Conservation (phyloP, 2,329 filamentous ascomycete species). For the Penicillium frequentans region DNA sequence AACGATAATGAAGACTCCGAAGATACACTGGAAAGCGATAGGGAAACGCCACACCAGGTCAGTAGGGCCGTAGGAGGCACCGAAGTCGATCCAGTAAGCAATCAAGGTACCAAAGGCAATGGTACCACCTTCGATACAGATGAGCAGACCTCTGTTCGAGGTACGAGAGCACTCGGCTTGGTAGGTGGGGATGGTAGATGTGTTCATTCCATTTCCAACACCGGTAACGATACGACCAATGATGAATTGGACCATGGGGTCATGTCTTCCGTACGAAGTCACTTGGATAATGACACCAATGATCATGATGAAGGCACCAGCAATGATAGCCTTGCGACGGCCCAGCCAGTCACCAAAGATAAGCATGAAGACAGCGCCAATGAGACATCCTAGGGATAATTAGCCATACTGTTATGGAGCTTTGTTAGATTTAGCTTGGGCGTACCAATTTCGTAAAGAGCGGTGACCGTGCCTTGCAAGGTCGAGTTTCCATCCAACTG, state of each 20-base stretch:
- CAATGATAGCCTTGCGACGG: slow-evolving; percentile 52
- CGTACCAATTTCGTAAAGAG: slow-evolving; percentile 25
- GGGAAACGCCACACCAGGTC: slow-evolving; percentile 53
- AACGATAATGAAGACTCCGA: slow-evolving; percentile 46
- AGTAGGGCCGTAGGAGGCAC: slow-evolving; percentile 35
- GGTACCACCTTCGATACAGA: slow-evolving; percentile 58
- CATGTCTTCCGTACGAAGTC: slow-evolving; percentile 30
- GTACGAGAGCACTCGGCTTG: slow-evolving; percentile 55
- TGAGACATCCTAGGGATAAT: slow-evolving; percentile 30
- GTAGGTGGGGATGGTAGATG: slow-evolving; percentile 55
- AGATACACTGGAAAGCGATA: slow-evolving; percentile 54
- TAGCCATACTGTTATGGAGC: neutral
- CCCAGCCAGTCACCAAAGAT: slow-evolving; percentile 38
- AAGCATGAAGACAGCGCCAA: slow-evolving; percentile 37
- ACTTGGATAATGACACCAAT: slow-evolving; percentile 41
- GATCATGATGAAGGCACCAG: slow-evolving; percentile 55
- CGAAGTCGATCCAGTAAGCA: slow-evolving; percentile 55
- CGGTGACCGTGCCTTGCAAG: slow-evolving; percentile 34
- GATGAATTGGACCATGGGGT: slow-evolving; percentile 52
- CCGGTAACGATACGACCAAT: slow-evolving; percentile 55
- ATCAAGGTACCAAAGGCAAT: slow-evolving; percentile 54
- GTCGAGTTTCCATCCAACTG: slow-evolving; percentile 41
- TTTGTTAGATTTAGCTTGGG: neutral
- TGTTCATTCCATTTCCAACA: slow-evolving; percentile 58
- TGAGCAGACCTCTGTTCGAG: slow-evolving; percentile 60